These are phyloP conservation scores for Ambrosia artemisiifolia DNA, from an alignment of 129 eudicot genomes.

Conservation along the genomic window DNA sequence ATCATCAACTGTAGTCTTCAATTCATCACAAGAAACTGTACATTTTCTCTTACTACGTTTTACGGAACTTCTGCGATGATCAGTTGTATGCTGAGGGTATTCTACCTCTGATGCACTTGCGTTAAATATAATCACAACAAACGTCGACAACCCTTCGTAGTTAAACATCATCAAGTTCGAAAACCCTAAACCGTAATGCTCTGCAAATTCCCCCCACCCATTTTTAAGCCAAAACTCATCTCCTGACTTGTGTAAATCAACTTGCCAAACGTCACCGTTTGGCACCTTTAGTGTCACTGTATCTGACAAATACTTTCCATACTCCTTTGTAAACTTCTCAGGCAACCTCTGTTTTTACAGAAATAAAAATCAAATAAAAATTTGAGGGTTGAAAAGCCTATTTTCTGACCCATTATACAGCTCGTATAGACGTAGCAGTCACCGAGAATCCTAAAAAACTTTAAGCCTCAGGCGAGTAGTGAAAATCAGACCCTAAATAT, in stretches of 20 bases:
- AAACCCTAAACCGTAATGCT: constrained; percentile 12
- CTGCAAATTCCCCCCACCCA: constrained; percentile 28
- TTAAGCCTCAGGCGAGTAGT: no score
- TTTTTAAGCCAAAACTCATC: constrained; percentile 24
- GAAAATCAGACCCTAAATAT: no score
- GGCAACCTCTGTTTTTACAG: constrained; percentile 19
- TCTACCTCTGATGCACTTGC: constrained; percentile 21
- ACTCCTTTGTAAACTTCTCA: constrained; percentile 27
- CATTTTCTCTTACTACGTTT: background rate
- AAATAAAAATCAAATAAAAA: background rate
- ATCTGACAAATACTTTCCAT: constrained; percentile 21
- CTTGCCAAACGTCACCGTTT: constrained; percentile 26
- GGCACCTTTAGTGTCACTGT: constrained; percentile 21
- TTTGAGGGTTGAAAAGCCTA: no score
- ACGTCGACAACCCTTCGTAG: constrained; percentile 28
- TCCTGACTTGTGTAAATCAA: constrained; percentile 10
- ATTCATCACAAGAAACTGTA: background rate
- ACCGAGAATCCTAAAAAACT: no score
- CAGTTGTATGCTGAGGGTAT: constrained; percentile 5
- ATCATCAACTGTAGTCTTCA: constrained; percentile 7
- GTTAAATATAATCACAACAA: constrained; percentile 22
- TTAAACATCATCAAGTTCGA: constrained; percentile 24
- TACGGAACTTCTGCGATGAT: background rate
- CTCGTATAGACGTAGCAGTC: no score
- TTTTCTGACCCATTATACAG: no score